These are phyloP conservation scores for Xylaria sp. DNA, from an alignment of 2,329 filamentous ascomycete genomes.

Conservation along the genomic window DNA sequence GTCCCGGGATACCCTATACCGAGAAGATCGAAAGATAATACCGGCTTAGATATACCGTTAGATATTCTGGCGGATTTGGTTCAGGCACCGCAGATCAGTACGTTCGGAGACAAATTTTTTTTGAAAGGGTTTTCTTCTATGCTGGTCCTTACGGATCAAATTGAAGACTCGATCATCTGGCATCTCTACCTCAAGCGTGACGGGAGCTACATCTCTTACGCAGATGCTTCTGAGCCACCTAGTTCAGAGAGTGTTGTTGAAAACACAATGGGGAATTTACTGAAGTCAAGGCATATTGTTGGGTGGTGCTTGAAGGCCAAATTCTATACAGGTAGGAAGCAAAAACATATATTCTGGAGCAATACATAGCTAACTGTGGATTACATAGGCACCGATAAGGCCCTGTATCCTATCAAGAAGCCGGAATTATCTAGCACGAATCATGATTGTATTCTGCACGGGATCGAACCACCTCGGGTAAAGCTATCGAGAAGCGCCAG, in stretches of 20 bases:
- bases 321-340: constrained; percentile 12
- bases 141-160: not conserved
- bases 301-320: constrained; percentile 5
- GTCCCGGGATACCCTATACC: not conserved
- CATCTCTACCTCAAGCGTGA: not conserved
- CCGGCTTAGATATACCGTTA: constrained; percentile 1
- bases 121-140: constrained; percentile 4
- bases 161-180: not conserved
- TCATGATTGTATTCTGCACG: constrained; percentile 5
- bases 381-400: constrained; percentile 2
- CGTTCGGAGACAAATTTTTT: not conserved
- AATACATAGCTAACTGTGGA: not conserved
- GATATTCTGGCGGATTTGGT: not conserved
- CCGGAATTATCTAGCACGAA: constrained; percentile 6
- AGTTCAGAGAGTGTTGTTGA: not conserved
- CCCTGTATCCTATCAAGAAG: constrained; percentile 7
- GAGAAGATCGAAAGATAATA: not conserved
- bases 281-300: not conserved
- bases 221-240: not conserved
- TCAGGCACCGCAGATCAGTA: not conserved
- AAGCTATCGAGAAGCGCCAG: not conserved
- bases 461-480: constrained; percentile 1
- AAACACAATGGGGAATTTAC: not conserved
- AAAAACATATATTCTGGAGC: not conserved
- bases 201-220: not conserved